Base-by-base conservation (phyloP, 208 protist genomes). In the Phytomonas francai region DNA sequence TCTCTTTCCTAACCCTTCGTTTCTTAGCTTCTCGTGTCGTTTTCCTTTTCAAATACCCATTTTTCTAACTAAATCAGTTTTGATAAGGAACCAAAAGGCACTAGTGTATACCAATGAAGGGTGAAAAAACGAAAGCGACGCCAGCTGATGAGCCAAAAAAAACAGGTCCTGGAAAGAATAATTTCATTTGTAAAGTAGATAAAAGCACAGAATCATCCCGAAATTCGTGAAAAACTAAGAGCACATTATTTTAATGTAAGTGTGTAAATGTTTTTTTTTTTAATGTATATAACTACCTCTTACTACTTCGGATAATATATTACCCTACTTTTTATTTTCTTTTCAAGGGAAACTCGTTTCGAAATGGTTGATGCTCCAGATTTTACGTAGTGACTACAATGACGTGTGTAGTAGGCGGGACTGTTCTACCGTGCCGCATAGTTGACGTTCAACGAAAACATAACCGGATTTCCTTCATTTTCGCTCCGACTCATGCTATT, bases 1-100 rank as follows among this genome's bases (percentile, higher is more conserved):
- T 65, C 51, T 68, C 45, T 59, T 39, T 65, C 25, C 42, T 31
- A 39, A 61, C 31, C 65, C 22, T 69, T 69, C 31, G 36, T 64
- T 60, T 69, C 1, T 28, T 32, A 39, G 11, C 8, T 32, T 19
- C 22, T 62, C 19, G 9, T 62, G 0, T 30, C 19, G 29, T 32
- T 22, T 60, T 29, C 59, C 27, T 54, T 54, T 22, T 25, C 22
- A 49, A 54, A 54, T 25, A 54, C 7, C 16, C 19, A 0, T 54
- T 54, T 25, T 25, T 25, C 2, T 25, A 54, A 25, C 1, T 54
- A 54, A 54, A 22, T 54, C 45, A 5, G 45, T 25, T 25, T 19
- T 54, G 45, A 25, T 25, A 54, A 19, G 19, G 22, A 25, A 54
- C 19, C 9, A 25, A 22, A 54, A 54, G 8, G 25, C 19, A 19